Conservation (phyloP, 2,329 filamentous ascomycete genomes). For the Elsinoe arachidis region DNA sequence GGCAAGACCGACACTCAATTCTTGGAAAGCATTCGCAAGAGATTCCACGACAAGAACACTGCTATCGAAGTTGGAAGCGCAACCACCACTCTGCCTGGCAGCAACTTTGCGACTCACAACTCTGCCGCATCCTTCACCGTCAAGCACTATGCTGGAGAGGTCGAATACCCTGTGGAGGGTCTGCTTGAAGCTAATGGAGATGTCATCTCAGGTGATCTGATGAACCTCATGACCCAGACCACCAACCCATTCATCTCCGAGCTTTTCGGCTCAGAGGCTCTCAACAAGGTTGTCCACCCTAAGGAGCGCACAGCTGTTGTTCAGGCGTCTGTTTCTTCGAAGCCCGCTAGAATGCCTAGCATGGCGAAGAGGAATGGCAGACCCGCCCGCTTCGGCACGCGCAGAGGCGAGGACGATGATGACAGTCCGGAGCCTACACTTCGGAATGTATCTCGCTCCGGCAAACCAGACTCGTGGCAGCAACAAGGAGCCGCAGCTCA, state of each 20-base stretch:
- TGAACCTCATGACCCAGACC: conserved; percentile 84
- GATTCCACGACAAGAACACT: conserved; percentile 89
- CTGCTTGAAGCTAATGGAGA: conserved; percentile 94
- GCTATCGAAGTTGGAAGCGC: conserved; percentile 72
- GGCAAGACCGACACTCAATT: conserved; percentile 84
- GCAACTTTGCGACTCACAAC: conserved; percentile 83
- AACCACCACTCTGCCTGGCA: conserved; percentile 70
- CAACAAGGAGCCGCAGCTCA: conserved; percentile 88
- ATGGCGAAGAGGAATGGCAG: conserved; percentile 74
- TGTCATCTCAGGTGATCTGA: conserved; percentile 86
- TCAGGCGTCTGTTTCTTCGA: conserved; percentile 93
- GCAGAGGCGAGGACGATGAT: conserved; percentile 38
- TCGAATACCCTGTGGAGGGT: conserved; percentile 82
- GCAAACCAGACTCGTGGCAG: conserved; percentile 33
- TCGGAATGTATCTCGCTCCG: conserved; percentile 29
- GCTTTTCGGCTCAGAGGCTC: conserved; percentile 89
- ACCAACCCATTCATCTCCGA: conserved; percentile 83
- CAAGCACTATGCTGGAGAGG: conserved; percentile 91
- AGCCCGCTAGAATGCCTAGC: conserved; percentile 84
- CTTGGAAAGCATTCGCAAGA: conserved; percentile 79
- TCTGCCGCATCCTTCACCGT: conserved; percentile 75
- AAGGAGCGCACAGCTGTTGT: conserved; percentile 84
- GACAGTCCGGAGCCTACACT: conserved; percentile 30
- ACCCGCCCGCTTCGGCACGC: conserved; percentile 38
- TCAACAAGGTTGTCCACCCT: conserved; percentile 89